Conservation (phyloP, 148 eudicot species). For the Heliosperma pusillum region DNA sequence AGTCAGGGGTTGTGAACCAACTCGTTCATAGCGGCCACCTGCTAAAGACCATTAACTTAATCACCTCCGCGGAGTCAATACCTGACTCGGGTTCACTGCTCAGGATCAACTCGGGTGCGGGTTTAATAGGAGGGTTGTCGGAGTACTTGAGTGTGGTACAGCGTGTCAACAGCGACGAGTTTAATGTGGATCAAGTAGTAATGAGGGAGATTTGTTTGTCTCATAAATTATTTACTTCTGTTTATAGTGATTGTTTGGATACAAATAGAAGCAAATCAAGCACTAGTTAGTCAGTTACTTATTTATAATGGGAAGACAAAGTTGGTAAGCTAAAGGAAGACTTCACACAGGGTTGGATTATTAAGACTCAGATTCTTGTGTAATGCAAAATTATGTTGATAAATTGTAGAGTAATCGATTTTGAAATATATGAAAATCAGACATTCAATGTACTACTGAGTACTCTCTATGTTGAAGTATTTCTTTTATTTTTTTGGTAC, state of each 20-base stretch:
- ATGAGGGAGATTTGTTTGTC: slow-evolving; percentile 47
- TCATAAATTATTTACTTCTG: slow-evolving; percentile 39
- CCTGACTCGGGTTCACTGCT: slow-evolving; percentile 37
- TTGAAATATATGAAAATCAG: too few relatives aligned
- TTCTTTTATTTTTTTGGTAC: too few relatives aligned
- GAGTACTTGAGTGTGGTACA: slow-evolving; percentile 27
- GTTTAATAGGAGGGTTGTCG: background rate
- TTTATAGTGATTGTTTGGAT: slow-evolving; percentile 56
- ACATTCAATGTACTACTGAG: too few relatives aligned
- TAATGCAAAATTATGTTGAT: too few relatives aligned
- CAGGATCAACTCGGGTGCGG: slow-evolving; percentile 11
- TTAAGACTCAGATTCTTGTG: too few relatives aligned
- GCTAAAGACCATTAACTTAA: slow-evolving; percentile 42
- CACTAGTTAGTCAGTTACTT: background rate
- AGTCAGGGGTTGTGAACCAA: slow-evolving; percentile 56
- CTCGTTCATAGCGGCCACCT: slow-evolving; percentile 49
- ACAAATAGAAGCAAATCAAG: background rate
- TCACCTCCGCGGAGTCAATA: slow-evolving; percentile 37
- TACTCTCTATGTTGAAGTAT: too few relatives aligned
- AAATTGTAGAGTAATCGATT: too few relatives aligned
- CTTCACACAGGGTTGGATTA: too few relatives aligned
- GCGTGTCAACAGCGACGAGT: slow-evolving; percentile 34
- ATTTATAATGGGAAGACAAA: too few relatives aligned
- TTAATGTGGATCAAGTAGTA: slow-evolving; percentile 33
- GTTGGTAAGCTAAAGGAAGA: too few relatives aligned